Conservation (phyloP, 352 stramenopile genomes). For the Peronospora belbahrii region DNA sequence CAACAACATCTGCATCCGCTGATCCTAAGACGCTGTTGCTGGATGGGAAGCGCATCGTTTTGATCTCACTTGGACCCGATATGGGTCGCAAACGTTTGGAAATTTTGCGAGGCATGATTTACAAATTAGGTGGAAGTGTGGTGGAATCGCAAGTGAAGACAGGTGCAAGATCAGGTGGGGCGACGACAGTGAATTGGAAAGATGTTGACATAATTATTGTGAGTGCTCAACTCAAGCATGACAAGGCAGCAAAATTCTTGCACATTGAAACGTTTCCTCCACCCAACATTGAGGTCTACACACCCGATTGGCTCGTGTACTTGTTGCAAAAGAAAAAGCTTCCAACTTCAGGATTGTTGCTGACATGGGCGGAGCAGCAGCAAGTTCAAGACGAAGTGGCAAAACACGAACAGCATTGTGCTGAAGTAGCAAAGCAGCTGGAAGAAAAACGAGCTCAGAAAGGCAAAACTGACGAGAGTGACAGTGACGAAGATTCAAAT, state of each 20-base stretch:
- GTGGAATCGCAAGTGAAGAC: slow-evolving; percentile 11
- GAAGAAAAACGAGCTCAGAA: slow-evolving; percentile 8
- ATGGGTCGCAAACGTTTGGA: slow-evolving; percentile 58
- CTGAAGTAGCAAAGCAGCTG: slow-evolving; percentile 16
- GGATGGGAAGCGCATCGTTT: slow-evolving; percentile 30
- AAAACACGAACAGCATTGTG: slow-evolving; percentile 21
- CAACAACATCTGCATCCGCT: not conserved
- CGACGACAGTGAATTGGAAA: slow-evolving; percentile 29
- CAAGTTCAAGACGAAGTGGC: slow-evolving; percentile 22
- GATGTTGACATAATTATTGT: slow-evolving; percentile 39
- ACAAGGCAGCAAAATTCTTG: slow-evolving; percentile 29
- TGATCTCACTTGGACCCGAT: slow-evolving; percentile 51
- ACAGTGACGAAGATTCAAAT: slow-evolving; percentile 49
- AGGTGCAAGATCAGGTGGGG: not conserved
- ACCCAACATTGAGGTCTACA: slow-evolving; percentile 30
- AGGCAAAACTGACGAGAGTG: slow-evolving; percentile 16
- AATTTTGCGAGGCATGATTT: slow-evolving; percentile 54
- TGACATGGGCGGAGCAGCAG: slow-evolving; percentile 39
- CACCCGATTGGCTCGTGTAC: slow-evolving; percentile 60
- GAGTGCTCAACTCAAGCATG: slow-evolving; percentile 35
- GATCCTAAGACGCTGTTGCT: slow-evolving; percentile 19
- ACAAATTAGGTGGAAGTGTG: slow-evolving; percentile 40
- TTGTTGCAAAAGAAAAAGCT: slow-evolving; percentile 37
- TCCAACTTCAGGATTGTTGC: slow-evolving; percentile 13
- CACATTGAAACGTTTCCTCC: slow-evolving; percentile 28